Evolutionary conservation across 768 basidiomycete genomes (phyloP), one percentile per base, ranked within the genome.

Genomic region (Hericium coralloides): DNA sequence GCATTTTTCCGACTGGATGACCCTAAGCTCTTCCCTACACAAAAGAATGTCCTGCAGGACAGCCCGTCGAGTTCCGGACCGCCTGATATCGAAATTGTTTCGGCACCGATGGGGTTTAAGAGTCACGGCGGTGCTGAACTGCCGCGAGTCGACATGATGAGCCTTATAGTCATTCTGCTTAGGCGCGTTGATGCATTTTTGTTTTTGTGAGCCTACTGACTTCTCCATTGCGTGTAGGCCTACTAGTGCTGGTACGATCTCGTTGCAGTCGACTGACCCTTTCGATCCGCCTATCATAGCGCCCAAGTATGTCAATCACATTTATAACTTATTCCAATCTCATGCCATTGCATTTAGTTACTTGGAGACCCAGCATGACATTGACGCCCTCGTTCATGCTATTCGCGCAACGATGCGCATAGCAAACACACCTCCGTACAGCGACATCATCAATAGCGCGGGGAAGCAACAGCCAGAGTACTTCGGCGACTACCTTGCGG

Each of bases 1-100:
- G 82, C 79, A 0, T 84, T 85, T 62, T 60, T 79, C 25, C 76
- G 81, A 17, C 72, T 77, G 0, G 73, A 73, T 39, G 76, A 83
- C 59, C 73, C 76, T n/a, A n/a, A n/a, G 2, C 66, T 82, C 4
- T 80, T 83, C 66, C 73, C 77, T 0, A n/a, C 14, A 41, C 39
- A 41, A n/a, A n/a, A 41, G 12, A 45, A 31, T 12, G 43, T 18
- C 4, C 43, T 63, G 7, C 64, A 71, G 52, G 72, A 74, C 53
- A 56, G 62, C 23, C 69, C 71, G 0, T 70, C 72, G 10, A 70
- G 69, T 1, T 55, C 63, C 3, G 62, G 60, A 12, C 69, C 69
- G 4, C 73, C 73, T 4, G 73, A 73, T 49, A 55, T 74, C 52
- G 73, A 74, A 55, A 20, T 73, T 10, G 67, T 69, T 59, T 56